phyloP scores from a whole-genome alignment of 2,329 filamentous ascomycete species.

The Leptographium radiaticola region DNA sequence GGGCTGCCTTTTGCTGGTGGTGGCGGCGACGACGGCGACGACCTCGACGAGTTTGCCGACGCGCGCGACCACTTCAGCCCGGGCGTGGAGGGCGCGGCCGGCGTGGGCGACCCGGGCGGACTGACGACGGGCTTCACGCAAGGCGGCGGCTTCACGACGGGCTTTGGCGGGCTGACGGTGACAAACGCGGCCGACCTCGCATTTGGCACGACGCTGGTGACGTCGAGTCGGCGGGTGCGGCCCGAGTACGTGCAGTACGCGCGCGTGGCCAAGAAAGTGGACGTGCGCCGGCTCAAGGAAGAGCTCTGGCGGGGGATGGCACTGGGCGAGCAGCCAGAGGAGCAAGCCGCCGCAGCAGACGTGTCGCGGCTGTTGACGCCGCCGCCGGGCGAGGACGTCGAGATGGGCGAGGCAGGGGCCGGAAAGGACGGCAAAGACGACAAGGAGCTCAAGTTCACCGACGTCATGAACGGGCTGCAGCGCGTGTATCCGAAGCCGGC shows the following conservation, averaged over 20 bases:
- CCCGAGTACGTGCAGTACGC: slow-evolving; percentile 62
- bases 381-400: slow-evolving; percentile 5
- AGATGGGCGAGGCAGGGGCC: neutral
- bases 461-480: slow-evolving; percentile 82
- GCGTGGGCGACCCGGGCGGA: neutral
- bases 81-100: slow-evolving; percentile 31
- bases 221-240: slow-evolving; percentile 46
- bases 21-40: slow-evolving; percentile 53
- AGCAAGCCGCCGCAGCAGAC: neutral
- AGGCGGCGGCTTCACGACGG: slow-evolving; percentile 33
- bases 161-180: slow-evolving; percentile 24
- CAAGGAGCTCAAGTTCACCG: slow-evolving; percentile 65
- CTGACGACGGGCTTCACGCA: slow-evolving; percentile 15
- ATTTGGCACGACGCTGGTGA: slow-evolving; percentile 56
- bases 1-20: slow-evolving; percentile 54
- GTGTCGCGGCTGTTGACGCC: slow-evolving; percentile 10
- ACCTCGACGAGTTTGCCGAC: slow-evolving; percentile 59
- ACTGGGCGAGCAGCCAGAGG: slow-evolving; percentile 36
- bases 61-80: slow-evolving; percentile 69
- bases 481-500: slow-evolving; percentile 71
- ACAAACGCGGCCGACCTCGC: slow-evolving; percentile 31
- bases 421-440: slow-evolving; percentile 16
- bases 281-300: slow-evolving; percentile 55
- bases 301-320: slow-evolving; percentile 57
- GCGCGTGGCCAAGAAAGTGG: slow-evolving; percentile 57